Evolutionary conservation across 73 alveolate species (phyloP), one percentile per base, ranked within the genome.

Genomic region (Vitrella brassicaformis): DNA sequence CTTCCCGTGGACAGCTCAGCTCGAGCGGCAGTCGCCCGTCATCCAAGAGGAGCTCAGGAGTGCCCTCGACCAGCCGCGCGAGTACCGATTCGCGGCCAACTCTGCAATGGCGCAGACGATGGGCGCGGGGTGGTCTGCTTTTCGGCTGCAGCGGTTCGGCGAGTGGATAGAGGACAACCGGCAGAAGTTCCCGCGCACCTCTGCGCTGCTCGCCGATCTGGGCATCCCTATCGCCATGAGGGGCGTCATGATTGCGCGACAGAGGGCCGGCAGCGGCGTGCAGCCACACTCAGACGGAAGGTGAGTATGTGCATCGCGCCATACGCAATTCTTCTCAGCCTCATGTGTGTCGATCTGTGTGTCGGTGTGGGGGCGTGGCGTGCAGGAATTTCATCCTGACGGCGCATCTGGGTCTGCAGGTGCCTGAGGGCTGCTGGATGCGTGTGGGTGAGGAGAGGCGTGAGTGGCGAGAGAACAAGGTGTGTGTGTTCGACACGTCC

Each of bases 401-500:
- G 71, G 82, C 81, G 30, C 93, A 86, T 67, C 70, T 86, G 27
- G 89, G 89, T 0, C 30, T 86, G 10, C 47, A 71, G 0, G 89
- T 86, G 18, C 73, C 68, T 19, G 81, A 81, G 72, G 92, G 89
- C 25, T 74, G 82, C 68, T 47, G 81, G 67, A 86, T 80, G 92
- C 67, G 88, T 66, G 92, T 80, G 10, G 92, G 89, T 7, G 92
- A 86, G 64, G 92, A 86, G 26, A 32, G 68, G 25, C 68, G 73
- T 28, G 66, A 86, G 47, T 77, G 82, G 26, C 70, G 80, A 47
- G 66, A 86, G 68, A 85, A 72, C 30, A 73, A 86, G 70, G 70
- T 85, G 70, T 70, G 80, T 1, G 82, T 86, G 22, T 81, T 86
- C 64, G 92, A 86, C 67, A 88, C 81, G 47, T 81, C 89, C 26